These are phyloP conservation scores for Polytolypa hystricis DNA, from an alignment of 2,329 filamentous ascomycete genomes.

Conservation along the genomic window DNA sequence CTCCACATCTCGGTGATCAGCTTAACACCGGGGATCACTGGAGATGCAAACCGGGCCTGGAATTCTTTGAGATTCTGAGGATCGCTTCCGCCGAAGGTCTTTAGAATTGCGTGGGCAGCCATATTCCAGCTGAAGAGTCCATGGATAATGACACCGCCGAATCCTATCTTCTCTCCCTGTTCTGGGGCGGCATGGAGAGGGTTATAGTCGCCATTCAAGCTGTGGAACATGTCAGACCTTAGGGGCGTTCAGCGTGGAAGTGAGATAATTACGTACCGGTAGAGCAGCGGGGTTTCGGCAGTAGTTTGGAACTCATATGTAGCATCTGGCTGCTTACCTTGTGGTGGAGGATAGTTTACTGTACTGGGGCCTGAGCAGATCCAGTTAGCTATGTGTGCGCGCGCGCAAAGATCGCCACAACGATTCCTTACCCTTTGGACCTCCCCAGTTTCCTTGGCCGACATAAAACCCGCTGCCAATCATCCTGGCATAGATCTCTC, in stretches of 20 bases:
- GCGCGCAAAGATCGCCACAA: no score
- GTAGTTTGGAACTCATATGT: conserved; percentile 61
- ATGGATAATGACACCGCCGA: conserved; percentile 80
- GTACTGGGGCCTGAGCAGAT: conserved; percentile 48
- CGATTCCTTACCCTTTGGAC: conserved; percentile 59
- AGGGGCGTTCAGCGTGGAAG: background rate
- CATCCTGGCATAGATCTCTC: conserved; percentile 60
- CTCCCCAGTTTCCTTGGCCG: conserved; percentile 73
- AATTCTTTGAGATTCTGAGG: conserved; percentile 77
- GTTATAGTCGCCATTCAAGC: conserved; percentile 90
- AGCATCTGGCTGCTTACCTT: conserved; percentile 59
- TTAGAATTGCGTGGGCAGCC: conserved; percentile 60
- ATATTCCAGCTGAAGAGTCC: conserved; percentile 82
- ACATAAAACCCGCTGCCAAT: conserved; percentile 68
- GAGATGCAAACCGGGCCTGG: conserved; percentile 76
- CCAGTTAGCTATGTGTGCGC: conserved; percentile 14
- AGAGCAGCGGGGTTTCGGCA: conserved; percentile 61
- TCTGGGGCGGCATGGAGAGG: conserved; percentile 80
- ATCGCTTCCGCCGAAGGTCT: conserved; percentile 62
- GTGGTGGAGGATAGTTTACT: conserved; percentile 65
- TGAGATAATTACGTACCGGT: conserved; percentile 38
- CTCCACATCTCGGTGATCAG: conserved; percentile 73
- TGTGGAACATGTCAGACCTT: conserved; percentile 16
- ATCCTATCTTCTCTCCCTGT: conserved; percentile 80
- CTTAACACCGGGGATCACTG: conserved; percentile 74